A percentile compares a stretch with the other conserved stretches of the same genome.
Conservation (phyloP, 192 early-diverging fungal genomes). For the Dispira parvispora region DNA sequence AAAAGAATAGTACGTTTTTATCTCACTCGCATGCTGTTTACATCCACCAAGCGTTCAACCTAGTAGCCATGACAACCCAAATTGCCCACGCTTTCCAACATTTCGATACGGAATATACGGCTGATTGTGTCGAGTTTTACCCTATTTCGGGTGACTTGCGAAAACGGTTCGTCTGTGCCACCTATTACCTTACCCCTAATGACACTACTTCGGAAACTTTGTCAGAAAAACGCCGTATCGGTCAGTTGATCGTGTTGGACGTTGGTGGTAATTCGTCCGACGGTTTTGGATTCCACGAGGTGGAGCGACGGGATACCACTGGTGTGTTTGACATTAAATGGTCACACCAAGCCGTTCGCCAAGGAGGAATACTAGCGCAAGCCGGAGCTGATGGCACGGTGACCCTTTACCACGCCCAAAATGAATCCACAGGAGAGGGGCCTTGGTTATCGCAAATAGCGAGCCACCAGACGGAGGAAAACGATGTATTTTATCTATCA, state of each 20-base stretch:
- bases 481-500: slow-evolving; percentile 58
- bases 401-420: slow-evolving; percentile 28
- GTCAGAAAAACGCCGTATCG: neutral
- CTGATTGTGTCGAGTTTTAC: slow-evolving; percentile 7
- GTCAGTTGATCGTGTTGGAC: slow-evolving; percentile 8
- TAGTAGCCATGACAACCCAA: no score
- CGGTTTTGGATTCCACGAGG: slow-evolving; percentile 12
- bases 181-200: slow-evolving; percentile 5
- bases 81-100: neutral
- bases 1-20: no score
- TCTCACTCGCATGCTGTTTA: no score
- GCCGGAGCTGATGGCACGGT: slow-evolving; percentile 41
- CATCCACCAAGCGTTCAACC: no score
- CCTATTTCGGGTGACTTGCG: neutral
- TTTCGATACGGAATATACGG: slow-evolving; percentile 3
- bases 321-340: slow-evolving; percentile 64
- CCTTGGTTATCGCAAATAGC: slow-evolving; percentile 18
- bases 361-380: slow-evolving; percentile 36
- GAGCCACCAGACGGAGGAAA: slow-evolving; percentile 23
- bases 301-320: slow-evolving; percentile 37
- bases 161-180: slow-evolving; percentile 1
- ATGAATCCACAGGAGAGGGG: slow-evolving; percentile 16
- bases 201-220: neutral
- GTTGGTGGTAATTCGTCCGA: neutral
- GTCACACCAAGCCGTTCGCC: slow-evolving; percentile 31